Evolutionary conservation across 2,329 filamentous ascomycete species (phyloP).

Genomic region (Rachicladosporium sp.): DNA sequence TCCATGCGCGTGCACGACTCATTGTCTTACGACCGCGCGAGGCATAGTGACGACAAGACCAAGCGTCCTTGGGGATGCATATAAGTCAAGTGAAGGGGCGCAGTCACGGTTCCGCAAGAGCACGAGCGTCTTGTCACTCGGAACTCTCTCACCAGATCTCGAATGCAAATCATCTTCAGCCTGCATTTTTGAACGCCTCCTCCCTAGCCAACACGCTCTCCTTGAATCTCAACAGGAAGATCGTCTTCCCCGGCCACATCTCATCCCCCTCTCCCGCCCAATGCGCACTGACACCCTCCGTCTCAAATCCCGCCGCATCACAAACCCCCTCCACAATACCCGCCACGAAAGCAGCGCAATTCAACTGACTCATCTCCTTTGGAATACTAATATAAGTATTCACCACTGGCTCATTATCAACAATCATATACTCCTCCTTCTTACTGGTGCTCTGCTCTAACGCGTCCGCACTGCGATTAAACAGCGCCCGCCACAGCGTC

Average conservation of each 20-base stretch:
- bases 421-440: conserved; percentile 96
- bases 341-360: conserved; percentile 90
- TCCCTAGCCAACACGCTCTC: conserved; percentile 87
- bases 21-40: no score
- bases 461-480: conserved; percentile 78
- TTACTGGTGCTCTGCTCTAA: conserved; percentile 80
- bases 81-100: no score
- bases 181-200: conserved; percentile 34
- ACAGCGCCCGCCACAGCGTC: conserved; percentile 82
- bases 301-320: conserved; percentile 81
- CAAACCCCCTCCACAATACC: conserved; percentile 93
- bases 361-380: conserved; percentile 89
- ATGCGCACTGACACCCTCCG: conserved; percentile 77
- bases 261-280: conserved; percentile 43
- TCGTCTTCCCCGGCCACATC: conserved; percentile 92
- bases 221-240: conserved; percentile 88
- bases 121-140: no score
- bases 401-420: conserved; percentile 93
- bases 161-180: conserved; percentile 10
- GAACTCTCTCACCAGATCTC: no score
- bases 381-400: conserved; percentile 90
- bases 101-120: no score
- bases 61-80: no score
- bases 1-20: no score
- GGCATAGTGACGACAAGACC: no score